Evolutionary conservation across 257 asterid species (phyloP).

Genomic region (Solanum etuberosum): DNA sequence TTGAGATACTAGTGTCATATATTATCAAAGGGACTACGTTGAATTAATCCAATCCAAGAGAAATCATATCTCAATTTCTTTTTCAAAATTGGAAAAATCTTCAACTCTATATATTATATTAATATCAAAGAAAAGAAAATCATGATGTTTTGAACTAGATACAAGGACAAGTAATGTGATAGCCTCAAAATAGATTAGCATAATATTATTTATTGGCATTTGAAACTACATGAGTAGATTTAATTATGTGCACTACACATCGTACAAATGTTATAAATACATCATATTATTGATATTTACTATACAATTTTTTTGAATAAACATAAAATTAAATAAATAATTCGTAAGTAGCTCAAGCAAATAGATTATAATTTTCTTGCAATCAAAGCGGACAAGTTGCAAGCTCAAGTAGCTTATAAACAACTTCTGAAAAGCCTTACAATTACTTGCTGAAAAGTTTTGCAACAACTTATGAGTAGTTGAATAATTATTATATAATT

Average conservation of each 20-base stretch:
- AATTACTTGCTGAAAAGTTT: too few species aligned
- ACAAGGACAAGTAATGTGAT: background rate
- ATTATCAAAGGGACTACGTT: background rate
- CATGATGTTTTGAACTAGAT: background rate
- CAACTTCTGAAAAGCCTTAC: background rate
- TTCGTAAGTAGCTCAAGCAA: too few species aligned
- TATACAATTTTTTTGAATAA: rapidly evolving
- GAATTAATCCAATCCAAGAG: rapidly evolving
- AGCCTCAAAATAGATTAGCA: background rate
- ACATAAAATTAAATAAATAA: too few species aligned
- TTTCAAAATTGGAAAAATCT: background rate
- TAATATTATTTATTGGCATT: background rate
- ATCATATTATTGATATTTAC: too few species aligned
- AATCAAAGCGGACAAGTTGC: too few species aligned
- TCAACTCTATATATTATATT: background rate
- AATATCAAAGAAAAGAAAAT: background rate
- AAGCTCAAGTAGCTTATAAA: background rate
- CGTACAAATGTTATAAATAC: too few species aligned
- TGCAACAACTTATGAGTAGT: too few species aligned
- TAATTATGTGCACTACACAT: background rate
- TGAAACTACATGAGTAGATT: background rate
- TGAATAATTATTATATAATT: too few species aligned
- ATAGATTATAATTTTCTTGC: too few species aligned
- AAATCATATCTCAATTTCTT: background rate
- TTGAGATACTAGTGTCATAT: background rate